A percentile compares a stretch with the other conserved stretches of the same genome.
Evolutionary conservation across 2,329 filamentous ascomycete genomes (phyloP).

Genomic region (Penicillium occitanis): DNA sequence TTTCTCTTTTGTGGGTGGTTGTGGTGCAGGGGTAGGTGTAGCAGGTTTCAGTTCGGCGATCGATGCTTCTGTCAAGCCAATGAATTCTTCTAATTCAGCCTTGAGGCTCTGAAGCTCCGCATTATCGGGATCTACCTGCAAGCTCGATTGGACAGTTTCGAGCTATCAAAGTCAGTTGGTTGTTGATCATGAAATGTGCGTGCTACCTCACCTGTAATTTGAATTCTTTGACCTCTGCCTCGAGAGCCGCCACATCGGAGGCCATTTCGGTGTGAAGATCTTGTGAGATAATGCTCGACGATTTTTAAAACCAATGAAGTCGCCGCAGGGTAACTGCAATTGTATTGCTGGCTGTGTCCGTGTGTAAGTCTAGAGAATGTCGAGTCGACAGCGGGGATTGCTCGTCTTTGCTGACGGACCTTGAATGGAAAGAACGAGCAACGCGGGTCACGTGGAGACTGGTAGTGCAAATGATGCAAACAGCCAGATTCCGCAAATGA

Average conservation of each 20-base stretch:
- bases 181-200: background rate
- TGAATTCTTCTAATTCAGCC: slow-evolving; percentile 77
- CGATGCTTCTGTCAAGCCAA: slow-evolving; percentile 74
- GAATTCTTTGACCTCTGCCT: slow-evolving; percentile 59
- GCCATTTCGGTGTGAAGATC: slow-evolving; percentile 33
- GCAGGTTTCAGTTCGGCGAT: slow-evolving; percentile 73
- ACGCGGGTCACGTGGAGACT: background rate
- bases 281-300: background rate
- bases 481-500: background rate
- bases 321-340: background rate
- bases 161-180: slow-evolving; percentile 53
- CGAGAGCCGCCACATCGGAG: slow-evolving; percentile 43
- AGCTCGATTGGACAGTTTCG: slow-evolving; percentile 71
- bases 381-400: background rate
- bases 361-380: background rate
- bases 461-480: background rate
- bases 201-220: slow-evolving; percentile 53
- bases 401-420: background rate
- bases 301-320: background rate
- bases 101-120: slow-evolving; percentile 73
- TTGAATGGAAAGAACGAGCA: background rate
- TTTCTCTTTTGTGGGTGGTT: slow-evolving; percentile 64
- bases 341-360: background rate
- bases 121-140: slow-evolving; percentile 79
- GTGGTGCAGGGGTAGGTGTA: slow-evolving; percentile 49